Evolutionary conservation across 2,329 filamentous ascomycete species (phyloP), one percentile per base, ranked within the genome.

Genomic region (Aquanectria penicillioides): DNA sequence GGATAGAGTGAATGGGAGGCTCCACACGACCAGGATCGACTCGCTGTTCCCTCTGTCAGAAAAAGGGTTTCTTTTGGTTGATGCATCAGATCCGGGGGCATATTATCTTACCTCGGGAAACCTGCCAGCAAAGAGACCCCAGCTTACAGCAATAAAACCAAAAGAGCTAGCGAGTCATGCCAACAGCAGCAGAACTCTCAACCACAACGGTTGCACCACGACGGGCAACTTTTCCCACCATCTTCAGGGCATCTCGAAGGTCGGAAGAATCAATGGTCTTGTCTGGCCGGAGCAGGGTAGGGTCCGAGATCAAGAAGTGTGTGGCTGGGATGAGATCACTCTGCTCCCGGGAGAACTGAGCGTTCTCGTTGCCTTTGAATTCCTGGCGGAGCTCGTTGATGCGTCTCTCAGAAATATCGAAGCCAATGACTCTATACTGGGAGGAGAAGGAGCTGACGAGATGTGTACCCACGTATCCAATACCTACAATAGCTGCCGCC

Each of bases 231-330:
- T 60, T 66, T 3, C 70, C 70, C 2, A 83, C 78, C 11, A 74
- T 75, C n/a, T 62, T 62, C n/a, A 84, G 69, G 2, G 81, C 82
- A 47, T 72, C 77, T 15, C 72, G 67, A 12, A 84, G 69, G 60
- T 78, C 80, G 4, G 80, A 79, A 2, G 77, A 75, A 59, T 84
- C 78, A 53, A 84, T 74, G 3, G 74, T 75, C 59, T 77, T 78
- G 67, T 83, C 80, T 0, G 73, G 71, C 3, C 71, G 71, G 2
- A 85, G 74, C 0, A 82, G 74, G 0, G 83, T 85, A 1, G 83
- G 83, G 1, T 85, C 82, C 0, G 81, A 77, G 47, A 85, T 80
- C 33, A 84, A 75, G 55, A 83, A 82, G 64, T 85, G 81, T 0
- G 79, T 82, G 3, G 80, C 83, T 15, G 62, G 54, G 3, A 63